A percentile compares a stretch with the other conserved stretches of the same genome.
These are phyloP conservation scores for Bombardia bombarda DNA, from an alignment of 495 filamentous ascomycete species.

Conservation along the genomic window DNA sequence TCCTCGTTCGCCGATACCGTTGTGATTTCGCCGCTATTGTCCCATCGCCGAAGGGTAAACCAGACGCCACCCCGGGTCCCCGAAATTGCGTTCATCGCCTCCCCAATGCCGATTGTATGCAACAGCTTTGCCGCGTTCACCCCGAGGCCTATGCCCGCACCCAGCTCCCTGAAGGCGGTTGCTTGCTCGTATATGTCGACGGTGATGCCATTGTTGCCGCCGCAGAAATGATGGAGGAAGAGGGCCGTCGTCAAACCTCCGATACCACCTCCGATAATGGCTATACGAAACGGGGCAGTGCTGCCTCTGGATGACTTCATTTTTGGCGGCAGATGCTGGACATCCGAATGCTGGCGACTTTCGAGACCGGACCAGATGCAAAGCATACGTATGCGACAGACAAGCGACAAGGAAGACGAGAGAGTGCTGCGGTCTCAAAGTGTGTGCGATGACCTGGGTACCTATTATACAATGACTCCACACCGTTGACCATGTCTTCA, in stretches of 20 bases:
- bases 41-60: slow-evolving; percentile 27
- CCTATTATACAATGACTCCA: no score
- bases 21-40: slow-evolving; percentile 23
- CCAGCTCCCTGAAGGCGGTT: slow-evolving; percentile 23
- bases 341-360: no score
- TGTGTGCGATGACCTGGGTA: no score
- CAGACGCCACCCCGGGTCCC: slow-evolving; percentile 23
- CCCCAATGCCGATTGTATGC: slow-evolving; percentile 14
- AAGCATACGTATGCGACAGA: no score
- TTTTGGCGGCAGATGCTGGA: no score
- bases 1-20: slow-evolving; percentile 19
- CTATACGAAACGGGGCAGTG: slow-evolving; percentile 17
- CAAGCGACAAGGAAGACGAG: no score
- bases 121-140: slow-evolving; percentile 41
- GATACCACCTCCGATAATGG: slow-evolving; percentile 27
- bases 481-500: no score
- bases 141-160: slow-evolving; percentile 34
- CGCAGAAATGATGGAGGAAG: slow-evolving; percentile 23
- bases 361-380: no score
- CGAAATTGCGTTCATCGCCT: slow-evolving; percentile 19
- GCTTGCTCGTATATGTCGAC: slow-evolving; percentile 25
- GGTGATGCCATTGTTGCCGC: slow-evolving; percentile 3
- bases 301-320: no score
- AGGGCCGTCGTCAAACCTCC: slow-evolving; percentile 23
- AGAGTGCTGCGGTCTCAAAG: no score